These are phyloP conservation scores for Coemansia sp. DNA, from an alignment of 192 early-diverging fungal species.

Conservation along the genomic window DNA sequence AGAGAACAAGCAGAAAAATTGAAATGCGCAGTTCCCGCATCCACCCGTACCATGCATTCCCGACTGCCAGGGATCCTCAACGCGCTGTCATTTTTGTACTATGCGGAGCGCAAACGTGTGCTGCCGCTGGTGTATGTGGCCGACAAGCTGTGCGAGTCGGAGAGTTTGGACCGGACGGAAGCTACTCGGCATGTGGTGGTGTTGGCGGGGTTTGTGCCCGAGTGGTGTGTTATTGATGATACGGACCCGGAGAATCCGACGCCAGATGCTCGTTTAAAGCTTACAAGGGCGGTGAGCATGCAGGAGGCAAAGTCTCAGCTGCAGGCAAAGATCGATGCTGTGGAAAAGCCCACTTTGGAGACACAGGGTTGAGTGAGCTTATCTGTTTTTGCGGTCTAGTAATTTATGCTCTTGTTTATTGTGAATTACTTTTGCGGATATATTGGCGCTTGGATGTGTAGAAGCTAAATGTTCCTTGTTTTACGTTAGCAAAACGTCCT, in stretches of 20 bases:
- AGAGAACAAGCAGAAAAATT: conserved; percentile 12
- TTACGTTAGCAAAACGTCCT: too few relatives aligned
- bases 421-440: too few relatives aligned
- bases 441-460: too few relatives aligned
- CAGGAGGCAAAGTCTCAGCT: conserved; percentile 34
- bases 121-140: conserved; percentile 36
- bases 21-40: neutral
- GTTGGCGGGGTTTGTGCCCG: conserved; percentile 34
- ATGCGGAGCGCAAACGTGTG: conserved; percentile 34
- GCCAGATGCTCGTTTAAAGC: conserved; percentile 21
- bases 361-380: neutral
- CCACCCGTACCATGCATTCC: conserved; percentile 41
- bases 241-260: conserved; percentile 8
- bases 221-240: conserved; percentile 38
- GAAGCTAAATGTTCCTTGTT: too few relatives aligned
- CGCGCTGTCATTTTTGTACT: conserved; percentile 49
- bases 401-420: too few relatives aligned
- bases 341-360: neutral
- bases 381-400: too few relatives aligned
- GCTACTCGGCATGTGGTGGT: conserved; percentile 17
- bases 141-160: conserved; percentile 40
- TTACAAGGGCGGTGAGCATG: conserved; percentile 29
- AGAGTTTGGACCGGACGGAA: conserved; percentile 29
- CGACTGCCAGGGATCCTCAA: conserved; percentile 43
- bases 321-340: conserved; percentile 13